Conservation (phyloP, 257 asterid genomes). For the Plantago elongata region DNA sequence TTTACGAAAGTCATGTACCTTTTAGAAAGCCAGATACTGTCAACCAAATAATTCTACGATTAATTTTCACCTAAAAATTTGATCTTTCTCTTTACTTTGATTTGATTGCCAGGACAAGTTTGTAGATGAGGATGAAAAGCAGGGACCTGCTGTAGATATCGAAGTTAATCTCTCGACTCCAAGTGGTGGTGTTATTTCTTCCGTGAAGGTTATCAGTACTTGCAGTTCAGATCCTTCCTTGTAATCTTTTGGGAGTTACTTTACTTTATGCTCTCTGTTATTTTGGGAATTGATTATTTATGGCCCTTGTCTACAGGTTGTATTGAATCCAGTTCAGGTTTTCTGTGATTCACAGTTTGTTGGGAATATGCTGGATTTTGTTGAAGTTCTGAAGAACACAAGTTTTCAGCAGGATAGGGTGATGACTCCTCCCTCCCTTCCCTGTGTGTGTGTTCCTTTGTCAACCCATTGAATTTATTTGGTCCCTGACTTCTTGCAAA, state of each 20-base stretch:
- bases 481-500: too few species aligned
- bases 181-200: slow-evolving; percentile 39
- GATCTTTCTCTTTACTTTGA: neutral
- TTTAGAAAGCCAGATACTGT: too few species aligned
- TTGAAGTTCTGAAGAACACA: slow-evolving; percentile 36
- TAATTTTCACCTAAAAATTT: slow-evolving; percentile 14
- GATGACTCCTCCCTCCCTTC: slow-evolving; percentile 16
- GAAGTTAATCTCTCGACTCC: slow-evolving; percentile 58
- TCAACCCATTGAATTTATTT: neutral
- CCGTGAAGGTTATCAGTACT: slow-evolving; percentile 55
- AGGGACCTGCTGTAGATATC: slow-evolving; percentile 55
- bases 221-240: neutral
- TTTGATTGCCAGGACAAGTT: slow-evolving; percentile 38
- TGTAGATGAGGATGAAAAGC: slow-evolving; percentile 36
- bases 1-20: too few species aligned
- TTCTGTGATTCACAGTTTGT: slow-evolving; percentile 55
- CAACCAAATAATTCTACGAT: neutral
- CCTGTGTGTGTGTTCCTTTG: neutral
- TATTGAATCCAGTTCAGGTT: slow-evolving; percentile 52
- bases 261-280: slow-evolving; percentile 11
- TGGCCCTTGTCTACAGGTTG: slow-evolving; percentile 43
- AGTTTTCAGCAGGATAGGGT: slow-evolving; percentile 77
- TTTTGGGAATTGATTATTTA: slow-evolving; percentile 20
- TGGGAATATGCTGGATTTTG: slow-evolving; percentile 49
- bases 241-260: slow-evolving; percentile 9